Evolutionary conservation across 805 yeast genomes (phyloP).

Genomic region (Wickerhamiella sorbophila): DNA sequence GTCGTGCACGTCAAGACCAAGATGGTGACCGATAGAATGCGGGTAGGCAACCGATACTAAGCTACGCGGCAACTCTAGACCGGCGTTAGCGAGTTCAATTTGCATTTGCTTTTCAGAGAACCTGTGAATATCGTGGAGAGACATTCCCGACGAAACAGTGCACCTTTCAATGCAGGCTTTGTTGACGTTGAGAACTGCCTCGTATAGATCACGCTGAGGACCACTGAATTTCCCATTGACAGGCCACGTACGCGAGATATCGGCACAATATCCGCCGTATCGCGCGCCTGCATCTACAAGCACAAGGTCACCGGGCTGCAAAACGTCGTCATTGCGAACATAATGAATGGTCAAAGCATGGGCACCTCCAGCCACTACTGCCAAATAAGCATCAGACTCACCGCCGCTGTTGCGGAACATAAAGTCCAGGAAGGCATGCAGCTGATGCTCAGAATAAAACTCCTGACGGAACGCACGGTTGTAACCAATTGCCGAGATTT

Average conservation of each 20-base stretch:
- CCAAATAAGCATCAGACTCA: constrained; percentile 77
- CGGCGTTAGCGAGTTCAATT: constrained; percentile 55
- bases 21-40: constrained; percentile 89
- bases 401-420: constrained; percentile 79
- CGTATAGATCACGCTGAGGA: constrained; percentile 75
- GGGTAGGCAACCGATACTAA: constrained; percentile 49
- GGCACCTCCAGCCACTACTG: constrained; percentile 90
- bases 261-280: constrained; percentile 88
- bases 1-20: constrained; percentile 68
- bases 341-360: constrained; percentile 89
- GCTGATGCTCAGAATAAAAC: constrained; percentile 58
- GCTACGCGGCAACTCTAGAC: constrained; percentile 33
- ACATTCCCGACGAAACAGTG: constrained; percentile 35
- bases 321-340: constrained; percentile 75
- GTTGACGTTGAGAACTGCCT: constrained; percentile 75
- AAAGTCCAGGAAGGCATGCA: constrained; percentile 70
- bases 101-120: constrained; percentile 45
- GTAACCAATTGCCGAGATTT: constrained; percentile 68
- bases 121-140: constrained; percentile 65
- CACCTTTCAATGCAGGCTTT: constrained; percentile 63
- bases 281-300: constrained; percentile 93
- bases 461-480: constrained; percentile 57
- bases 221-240: constrained; percentile 55
- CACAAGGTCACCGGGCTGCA: constrained; percentile 66
- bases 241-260: constrained; percentile 96